These are phyloP conservation scores for Tillandsia fasciculata DNA, from an alignment of 176 grass and related monocot species.

Conservation along the genomic window DNA sequence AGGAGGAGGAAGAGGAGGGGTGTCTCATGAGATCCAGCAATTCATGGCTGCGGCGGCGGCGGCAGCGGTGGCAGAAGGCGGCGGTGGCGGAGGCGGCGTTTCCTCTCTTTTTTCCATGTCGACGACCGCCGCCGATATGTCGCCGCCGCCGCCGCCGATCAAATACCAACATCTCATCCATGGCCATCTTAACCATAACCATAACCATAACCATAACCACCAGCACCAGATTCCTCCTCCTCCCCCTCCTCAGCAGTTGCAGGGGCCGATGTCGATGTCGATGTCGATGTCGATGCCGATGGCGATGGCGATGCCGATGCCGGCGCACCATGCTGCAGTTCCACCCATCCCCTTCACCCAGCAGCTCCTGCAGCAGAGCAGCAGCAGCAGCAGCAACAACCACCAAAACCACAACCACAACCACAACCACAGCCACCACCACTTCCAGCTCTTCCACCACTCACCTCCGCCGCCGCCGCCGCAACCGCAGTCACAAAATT, in stretches of 20 bases:
- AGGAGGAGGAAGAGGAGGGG: too few relatives aligned
- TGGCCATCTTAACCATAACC: background rate
- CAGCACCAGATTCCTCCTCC: background rate
- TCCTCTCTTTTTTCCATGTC: constrained; percentile 43
- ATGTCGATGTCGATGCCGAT: constrained; percentile 22
- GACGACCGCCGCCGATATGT: constrained; percentile 8
- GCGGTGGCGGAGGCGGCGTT: constrained; percentile 26
- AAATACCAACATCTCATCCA: constrained; percentile 27
- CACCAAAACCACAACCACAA: constrained; percentile 10
- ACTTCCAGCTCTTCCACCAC: constrained; percentile 54
- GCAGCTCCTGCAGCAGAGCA: constrained; percentile 45
- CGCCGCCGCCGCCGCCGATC: background rate
- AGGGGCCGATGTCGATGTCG: too few relatives aligned
- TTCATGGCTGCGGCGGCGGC: constrained; percentile 51
- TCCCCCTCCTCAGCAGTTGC: constrained; percentile 26
- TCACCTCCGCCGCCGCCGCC: constrained; percentile 3
- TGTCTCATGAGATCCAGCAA: constrained; percentile 66
- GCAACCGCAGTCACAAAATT: constrained; percentile 26
- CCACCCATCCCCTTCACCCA: constrained; percentile 62
- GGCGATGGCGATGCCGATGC: constrained; percentile 31
- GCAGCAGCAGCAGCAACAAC: constrained; percentile 28
- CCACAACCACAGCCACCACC: constrained; percentile 18
- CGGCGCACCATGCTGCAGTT: constrained; percentile 45
- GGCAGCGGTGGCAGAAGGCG: constrained; percentile 19
- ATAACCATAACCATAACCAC: too few relatives aligned